Evolutionary conservation across 2,329 filamentous ascomycete species (phyloP).

Genomic region (Myriosclerotinia duriaeana): DNA sequence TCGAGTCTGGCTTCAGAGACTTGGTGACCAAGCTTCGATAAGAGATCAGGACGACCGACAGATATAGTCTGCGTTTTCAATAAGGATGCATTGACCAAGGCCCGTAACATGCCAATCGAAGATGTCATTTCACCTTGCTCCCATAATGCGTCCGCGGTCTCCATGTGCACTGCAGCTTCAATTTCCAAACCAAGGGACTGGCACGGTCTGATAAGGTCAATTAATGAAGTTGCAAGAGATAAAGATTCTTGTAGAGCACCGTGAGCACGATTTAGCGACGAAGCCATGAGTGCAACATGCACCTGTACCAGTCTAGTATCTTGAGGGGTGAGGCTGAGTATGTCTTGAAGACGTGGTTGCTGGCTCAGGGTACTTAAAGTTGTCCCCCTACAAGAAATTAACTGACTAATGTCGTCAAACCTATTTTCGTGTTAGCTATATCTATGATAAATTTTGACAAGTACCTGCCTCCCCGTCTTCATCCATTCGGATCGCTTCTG

Average conservation of each 20-base stretch:
- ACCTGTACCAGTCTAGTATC: conserved; percentile 72
- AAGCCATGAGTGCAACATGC: conserved; percentile 71
- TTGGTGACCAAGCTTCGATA: conserved; percentile 85
- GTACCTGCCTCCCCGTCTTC: conserved; percentile 70
- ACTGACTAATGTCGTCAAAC: conserved; percentile 74
- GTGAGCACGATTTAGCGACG: conserved; percentile 75
- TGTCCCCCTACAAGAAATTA: conserved; percentile 80
- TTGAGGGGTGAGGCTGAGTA: conserved; percentile 59
- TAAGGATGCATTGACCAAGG: conserved; percentile 61
- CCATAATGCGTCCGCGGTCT: conserved; percentile 89
- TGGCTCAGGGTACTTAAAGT: conserved; percentile 77
- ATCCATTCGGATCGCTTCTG: conserved; percentile 72
- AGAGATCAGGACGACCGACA: conserved; percentile 72
- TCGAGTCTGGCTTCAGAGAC: conserved; percentile 87
- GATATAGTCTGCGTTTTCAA: conserved; percentile 68
- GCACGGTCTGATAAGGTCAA: conserved; percentile 70
- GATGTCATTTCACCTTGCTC: conserved; percentile 86
- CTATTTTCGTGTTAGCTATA: conserved; percentile 43
- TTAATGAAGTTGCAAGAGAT: conserved; percentile 80
- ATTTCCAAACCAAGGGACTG: conserved; percentile 70
- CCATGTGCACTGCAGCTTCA: conserved; percentile 73
- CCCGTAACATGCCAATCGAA: conserved; percentile 85
- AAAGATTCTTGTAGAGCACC: conserved; percentile 82
- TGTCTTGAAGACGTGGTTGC: conserved; percentile 60
- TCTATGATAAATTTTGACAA: neutral